phyloP scores from a whole-genome alignment of 2,329 filamentous ascomycete species.

The Microdochium paspali region DNA sequence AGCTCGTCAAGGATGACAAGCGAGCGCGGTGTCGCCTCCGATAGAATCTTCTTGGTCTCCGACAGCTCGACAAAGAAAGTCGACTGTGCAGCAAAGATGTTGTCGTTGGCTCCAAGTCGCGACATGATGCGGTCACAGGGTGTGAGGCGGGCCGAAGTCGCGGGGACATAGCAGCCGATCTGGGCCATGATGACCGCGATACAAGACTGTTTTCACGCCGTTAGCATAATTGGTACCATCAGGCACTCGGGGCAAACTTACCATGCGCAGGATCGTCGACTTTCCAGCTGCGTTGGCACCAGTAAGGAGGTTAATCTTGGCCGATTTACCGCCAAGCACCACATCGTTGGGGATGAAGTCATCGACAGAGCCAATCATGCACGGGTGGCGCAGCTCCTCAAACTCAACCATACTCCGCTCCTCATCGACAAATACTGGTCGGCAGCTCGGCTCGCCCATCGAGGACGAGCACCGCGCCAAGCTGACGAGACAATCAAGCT shows the following conservation, averaged over 20 bases:
- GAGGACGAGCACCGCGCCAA: slow-evolving; percentile 80
- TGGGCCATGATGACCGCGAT: slow-evolving; percentile 96
- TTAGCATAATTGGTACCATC: slow-evolving; percentile 11
- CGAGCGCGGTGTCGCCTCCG: slow-evolving; percentile 86
- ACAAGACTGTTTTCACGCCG: slow-evolving; percentile 55
- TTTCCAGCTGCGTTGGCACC: slow-evolving; percentile 97
- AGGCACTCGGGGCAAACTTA: slow-evolving; percentile 27
- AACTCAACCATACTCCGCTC: slow-evolving; percentile 87
- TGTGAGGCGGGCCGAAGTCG: slow-evolving; percentile 70
- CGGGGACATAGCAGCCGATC: slow-evolving; percentile 87
- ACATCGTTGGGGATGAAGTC: slow-evolving; percentile 98
- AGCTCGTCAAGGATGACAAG: slow-evolving; percentile 96
- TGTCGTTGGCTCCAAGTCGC: slow-evolving; percentile 92
- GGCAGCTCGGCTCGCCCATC: slow-evolving; percentile 78
- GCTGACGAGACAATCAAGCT: slow-evolving; percentile 91
- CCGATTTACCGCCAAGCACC: slow-evolving; percentile 66
- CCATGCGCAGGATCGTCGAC: slow-evolving; percentile 92
- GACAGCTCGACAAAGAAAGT: slow-evolving; percentile 98
- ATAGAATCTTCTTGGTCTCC: slow-evolving; percentile 95
- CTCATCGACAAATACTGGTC: slow-evolving; percentile 77
- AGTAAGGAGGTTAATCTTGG: slow-evolving; percentile 86
- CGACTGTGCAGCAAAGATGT: slow-evolving; percentile 95
- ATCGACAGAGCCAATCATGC: slow-evolving; percentile 78
- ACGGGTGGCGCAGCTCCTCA: slow-evolving; percentile 85
- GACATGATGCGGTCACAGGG: slow-evolving; percentile 98